These are phyloP conservation scores for Pichia cactophila DNA, from an alignment of 1,139 yeast species.

Conservation along the genomic window DNA sequence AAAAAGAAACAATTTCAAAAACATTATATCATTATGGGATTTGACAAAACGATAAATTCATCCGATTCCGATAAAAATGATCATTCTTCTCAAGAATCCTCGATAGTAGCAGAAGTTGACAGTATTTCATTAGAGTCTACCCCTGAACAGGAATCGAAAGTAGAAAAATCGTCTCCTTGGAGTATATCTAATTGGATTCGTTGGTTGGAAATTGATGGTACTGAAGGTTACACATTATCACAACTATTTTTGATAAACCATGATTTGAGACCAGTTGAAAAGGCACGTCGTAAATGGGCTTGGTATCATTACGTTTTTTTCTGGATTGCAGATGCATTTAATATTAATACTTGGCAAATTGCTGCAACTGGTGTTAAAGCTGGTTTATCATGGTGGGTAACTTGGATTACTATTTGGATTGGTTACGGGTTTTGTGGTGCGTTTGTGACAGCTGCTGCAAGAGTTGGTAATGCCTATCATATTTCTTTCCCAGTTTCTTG, in stretches of 20 bases:
- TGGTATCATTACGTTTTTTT: constrained; percentile 73
- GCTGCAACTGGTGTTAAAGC: constrained; percentile 72
- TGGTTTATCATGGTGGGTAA: constrained; percentile 84
- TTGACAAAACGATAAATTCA: neutral
- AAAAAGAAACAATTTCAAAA: too few relatives aligned
- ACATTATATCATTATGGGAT: neutral
- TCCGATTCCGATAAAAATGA: neutral
- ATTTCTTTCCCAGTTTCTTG: constrained; percentile 72
- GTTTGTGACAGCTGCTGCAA: constrained; percentile 56
- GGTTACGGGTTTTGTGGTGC: constrained; percentile 41
- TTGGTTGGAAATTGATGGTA: constrained; percentile 3
- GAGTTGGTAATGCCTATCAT: constrained; percentile 69
- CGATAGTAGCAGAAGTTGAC: constrained; percentile 18
- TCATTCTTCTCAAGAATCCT: neutral
- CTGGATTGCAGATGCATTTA: constrained; percentile 84
- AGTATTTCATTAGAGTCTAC: constrained; percentile 28
- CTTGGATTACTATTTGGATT: constrained; percentile 77
- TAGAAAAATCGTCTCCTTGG: neutral
- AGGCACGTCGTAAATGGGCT: constrained; percentile 61
- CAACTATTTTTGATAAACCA: constrained; percentile 61
- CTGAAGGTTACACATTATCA: constrained; percentile 30
- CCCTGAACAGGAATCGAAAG: constrained; percentile 20
- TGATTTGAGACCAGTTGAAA: constrained; percentile 72
- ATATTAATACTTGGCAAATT: constrained; percentile 85
- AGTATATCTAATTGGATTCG: neutral